Evolutionary conservation across 257 asterid species (phyloP).

Genomic region (Henckelia pumila): DNA sequence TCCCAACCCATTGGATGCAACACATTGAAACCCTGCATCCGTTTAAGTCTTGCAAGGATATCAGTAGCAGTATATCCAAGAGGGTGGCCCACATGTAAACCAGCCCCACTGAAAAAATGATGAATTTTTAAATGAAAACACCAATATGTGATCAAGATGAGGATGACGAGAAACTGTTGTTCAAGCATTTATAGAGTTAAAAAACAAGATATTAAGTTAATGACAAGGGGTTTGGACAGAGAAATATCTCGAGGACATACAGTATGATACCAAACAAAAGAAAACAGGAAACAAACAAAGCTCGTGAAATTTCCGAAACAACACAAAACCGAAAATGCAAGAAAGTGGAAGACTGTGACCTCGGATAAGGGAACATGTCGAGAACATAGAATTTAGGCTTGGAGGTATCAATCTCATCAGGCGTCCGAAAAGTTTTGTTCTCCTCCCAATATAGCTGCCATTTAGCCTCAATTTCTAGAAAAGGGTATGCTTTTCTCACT

Average conservation of each 20-base stretch:
- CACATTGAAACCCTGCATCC: conserved; percentile 97
- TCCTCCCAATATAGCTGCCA: conserved; percentile 96
- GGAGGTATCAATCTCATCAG: conserved; percentile 83
- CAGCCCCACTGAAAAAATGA: conserved; percentile 83
- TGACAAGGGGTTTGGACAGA: too few relatives aligned
- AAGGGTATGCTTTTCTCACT: conserved; percentile 75
- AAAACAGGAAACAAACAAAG: not conserved
- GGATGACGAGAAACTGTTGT: not conserved
- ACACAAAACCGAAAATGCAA: not conserved
- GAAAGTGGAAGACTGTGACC: conserved; percentile 37
- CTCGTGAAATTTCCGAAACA: not conserved
- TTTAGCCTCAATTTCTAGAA: conserved; percentile 79
- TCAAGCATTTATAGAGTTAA: not conserved
- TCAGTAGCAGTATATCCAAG: conserved; percentile 99
- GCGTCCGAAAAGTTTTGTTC: conserved; percentile 76
- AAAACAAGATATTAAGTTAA: too few relatives aligned
- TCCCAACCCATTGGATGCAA: conserved; percentile 99
- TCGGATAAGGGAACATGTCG: conserved; percentile 99
- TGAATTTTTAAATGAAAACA: conserved; percentile 23
- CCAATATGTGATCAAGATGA: conserved; percentile 19
- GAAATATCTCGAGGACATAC: too few relatives aligned
- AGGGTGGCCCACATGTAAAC: conserved; percentile 98
- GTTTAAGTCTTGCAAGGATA: conserved; percentile 87
- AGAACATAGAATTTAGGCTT: conserved; percentile 95
- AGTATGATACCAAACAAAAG: not conserved